These are phyloP conservation scores for Yamadazyma triangularis DNA, from an alignment of 1,139 yeast genomes.

Conservation along the genomic window DNA sequence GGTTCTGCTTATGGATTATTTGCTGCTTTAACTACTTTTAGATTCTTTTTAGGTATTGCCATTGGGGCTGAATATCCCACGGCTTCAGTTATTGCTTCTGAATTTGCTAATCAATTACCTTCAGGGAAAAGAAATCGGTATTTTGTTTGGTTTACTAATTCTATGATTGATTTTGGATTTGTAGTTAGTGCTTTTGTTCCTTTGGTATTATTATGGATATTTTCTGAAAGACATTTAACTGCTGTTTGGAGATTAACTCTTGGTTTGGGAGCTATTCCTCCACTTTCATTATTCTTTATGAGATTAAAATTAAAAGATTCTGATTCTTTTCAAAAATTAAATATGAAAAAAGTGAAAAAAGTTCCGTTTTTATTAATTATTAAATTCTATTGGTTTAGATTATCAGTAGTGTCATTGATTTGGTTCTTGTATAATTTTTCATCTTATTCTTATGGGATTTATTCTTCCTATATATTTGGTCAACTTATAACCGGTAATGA, in stretches of 20 bases:
- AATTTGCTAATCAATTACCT: conserved; percentile 76
- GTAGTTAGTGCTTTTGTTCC: conserved; percentile 85
- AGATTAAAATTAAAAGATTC: conserved; percentile 76
- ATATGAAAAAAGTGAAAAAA: conserved; percentile 54
- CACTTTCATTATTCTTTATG: conserved; percentile 68
- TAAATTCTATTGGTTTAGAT: conserved; percentile 83
- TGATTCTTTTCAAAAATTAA: conserved; percentile 62
- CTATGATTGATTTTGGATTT: conserved; percentile 84
- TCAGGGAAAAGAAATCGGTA: conserved; percentile 83
- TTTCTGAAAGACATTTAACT: conserved; percentile 60
- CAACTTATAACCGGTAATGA: conserved; percentile 44
- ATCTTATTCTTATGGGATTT: conserved; percentile 81
- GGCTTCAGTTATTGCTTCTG: conserved; percentile 91
- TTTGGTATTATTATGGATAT: conserved; percentile 80
- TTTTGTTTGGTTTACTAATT: conserved; percentile 84
- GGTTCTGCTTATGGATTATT: conserved; percentile 64
- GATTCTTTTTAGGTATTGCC: conserved; percentile 85
- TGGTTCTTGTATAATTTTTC: conserved; percentile 94
- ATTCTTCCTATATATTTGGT: conserved; percentile 63
- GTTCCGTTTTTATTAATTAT: conserved; percentile 68
- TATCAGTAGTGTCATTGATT: conserved; percentile 62
- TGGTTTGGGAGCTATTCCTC: conserved; percentile 91
- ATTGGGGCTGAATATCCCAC: conserved; percentile 92
- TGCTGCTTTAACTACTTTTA: conserved; percentile 75
- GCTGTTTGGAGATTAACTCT: conserved; percentile 92